Percentiles rank a stretch among this genome's conserved stretches.
phyloP scores from a whole-genome alignment of 768 basidiomycete species.

The Mycena chlorophos region DNA sequence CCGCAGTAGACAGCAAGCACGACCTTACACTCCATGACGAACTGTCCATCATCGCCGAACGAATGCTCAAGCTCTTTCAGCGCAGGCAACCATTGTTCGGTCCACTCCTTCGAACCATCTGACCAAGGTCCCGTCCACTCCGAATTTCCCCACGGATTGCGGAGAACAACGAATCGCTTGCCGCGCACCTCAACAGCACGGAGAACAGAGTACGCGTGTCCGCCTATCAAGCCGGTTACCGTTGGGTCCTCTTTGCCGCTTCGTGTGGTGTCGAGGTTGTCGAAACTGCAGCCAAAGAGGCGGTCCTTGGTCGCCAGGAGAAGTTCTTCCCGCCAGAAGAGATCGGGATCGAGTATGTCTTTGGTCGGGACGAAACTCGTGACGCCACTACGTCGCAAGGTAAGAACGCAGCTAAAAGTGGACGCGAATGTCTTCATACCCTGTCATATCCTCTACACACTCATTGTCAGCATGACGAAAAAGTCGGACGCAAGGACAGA shows the following conservation, averaged over 20 bases:
- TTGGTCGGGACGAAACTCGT: slow-evolving; percentile 45
- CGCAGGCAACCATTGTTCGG: slow-evolving; percentile 44
- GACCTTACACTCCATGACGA: slow-evolving; percentile 49
- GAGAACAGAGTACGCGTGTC: slow-evolving; percentile 51
- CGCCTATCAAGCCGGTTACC: slow-evolving; percentile 41
- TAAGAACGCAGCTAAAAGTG: not conserved
- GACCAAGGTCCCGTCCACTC: slow-evolving; percentile 54
- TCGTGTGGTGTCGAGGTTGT: slow-evolving; percentile 34
- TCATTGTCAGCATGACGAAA: not conserved
- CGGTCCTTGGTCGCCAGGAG: slow-evolving; percentile 50
- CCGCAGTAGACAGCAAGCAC: not conserved
- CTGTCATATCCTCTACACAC: slow-evolving; percentile 50
- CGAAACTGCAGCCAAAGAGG: slow-evolving; percentile 54
- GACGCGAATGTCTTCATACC: slow-evolving; percentile 33
- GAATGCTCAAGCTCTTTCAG: slow-evolving; percentile 40
- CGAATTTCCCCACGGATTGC: slow-evolving; percentile 52
- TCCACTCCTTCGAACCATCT: slow-evolving; percentile 54
- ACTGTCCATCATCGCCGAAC: slow-evolving; percentile 51
- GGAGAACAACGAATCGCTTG: slow-evolving; percentile 48
- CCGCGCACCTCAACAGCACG: slow-evolving; percentile 45
- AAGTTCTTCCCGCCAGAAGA: slow-evolving; percentile 58
- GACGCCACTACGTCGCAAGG: slow-evolving; percentile 41
- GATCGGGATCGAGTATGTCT: slow-evolving; percentile 50
- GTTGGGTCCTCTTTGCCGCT: slow-evolving; percentile 30
- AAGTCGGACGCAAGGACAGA: not conserved